phyloP scores from a whole-genome alignment of 1,284 basidiomycete species.

The Ganoderma resinaceum region DNA sequence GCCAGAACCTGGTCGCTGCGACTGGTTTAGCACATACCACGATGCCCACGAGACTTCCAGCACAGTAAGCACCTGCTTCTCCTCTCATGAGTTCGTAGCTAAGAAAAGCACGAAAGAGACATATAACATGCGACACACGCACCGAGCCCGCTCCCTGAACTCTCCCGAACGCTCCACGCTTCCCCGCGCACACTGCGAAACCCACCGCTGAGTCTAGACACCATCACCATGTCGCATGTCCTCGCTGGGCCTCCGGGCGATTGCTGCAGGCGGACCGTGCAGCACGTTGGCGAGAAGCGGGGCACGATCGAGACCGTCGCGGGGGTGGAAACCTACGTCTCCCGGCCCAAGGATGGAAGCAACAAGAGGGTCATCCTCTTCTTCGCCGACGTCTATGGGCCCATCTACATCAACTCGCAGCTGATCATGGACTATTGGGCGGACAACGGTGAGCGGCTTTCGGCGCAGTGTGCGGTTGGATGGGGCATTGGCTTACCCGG shows the following conservation, averaged over 20 bases:
- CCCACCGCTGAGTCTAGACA: not conserved
- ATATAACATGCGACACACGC: not conserved
- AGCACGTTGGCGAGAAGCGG: constrained; percentile 54
- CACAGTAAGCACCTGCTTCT: constrained; percentile 3
- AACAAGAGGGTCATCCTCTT: constrained; percentile 52
- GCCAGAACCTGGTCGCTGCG: not conserved
- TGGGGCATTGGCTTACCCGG: not conserved
- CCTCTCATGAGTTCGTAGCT: not conserved
- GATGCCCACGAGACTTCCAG: not conserved
- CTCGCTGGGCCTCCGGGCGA: constrained; percentile 47
- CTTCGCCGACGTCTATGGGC: constrained; percentile 56
- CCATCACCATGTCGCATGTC: constrained; percentile 38
- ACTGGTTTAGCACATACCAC: not conserved
- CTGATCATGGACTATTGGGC: constrained; percentile 64
- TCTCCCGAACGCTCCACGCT: not conserved
- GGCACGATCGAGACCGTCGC: constrained; percentile 54
- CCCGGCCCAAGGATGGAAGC: constrained; percentile 48
- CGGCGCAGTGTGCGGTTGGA: not conserved
- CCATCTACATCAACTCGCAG: constrained; percentile 57
- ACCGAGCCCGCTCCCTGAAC: not conserved
- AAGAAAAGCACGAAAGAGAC: not conserved
- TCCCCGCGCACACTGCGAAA: not conserved
- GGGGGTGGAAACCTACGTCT: constrained; percentile 58
- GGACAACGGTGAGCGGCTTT: constrained; percentile 44
- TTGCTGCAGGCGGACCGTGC: constrained; percentile 55